These are phyloP conservation scores for Viola pubescens DNA, from an alignment of 441 rosid species.

Conservation along the genomic window DNA sequence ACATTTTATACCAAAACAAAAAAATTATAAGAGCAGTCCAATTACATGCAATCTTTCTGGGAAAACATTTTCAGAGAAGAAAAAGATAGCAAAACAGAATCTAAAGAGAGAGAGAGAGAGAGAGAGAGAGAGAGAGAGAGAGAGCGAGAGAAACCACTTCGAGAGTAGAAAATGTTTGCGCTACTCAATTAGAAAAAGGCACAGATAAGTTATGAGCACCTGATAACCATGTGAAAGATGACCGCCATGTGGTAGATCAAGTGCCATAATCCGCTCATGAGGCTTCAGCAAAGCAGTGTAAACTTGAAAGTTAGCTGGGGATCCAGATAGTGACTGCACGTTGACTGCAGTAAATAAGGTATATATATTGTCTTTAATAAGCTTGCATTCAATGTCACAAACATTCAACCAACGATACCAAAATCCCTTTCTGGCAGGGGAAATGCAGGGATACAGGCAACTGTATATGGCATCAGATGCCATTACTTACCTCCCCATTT, in stretches of 20 bases:
- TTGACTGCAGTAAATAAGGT: constrained; percentile 57
- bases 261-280: constrained; percentile 97
- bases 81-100: not conserved
- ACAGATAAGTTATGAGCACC: constrained; percentile 34
- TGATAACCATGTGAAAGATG: constrained; percentile 99
- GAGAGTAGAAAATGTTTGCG: too few relatives aligned
- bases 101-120: not conserved
- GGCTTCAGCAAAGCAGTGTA: constrained; percentile 88
- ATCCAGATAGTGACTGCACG: constrained; percentile 93
- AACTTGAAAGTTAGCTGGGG: constrained; percentile 94
- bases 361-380: constrained; percentile 12
- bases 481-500: constrained; percentile 84
- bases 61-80: too few relatives aligned
- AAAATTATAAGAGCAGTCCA: too few relatives aligned
- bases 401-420: not conserved
- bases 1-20: too few relatives aligned
- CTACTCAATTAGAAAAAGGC: not conserved
- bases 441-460: not conserved
- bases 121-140: not conserved
- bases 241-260: constrained; percentile 98
- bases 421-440: not conserved
- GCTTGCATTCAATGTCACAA: not conserved
- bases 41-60: too few relatives aligned
- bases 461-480: not conserved
- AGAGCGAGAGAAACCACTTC: constrained; percentile 3